These are phyloP conservation scores for Penicillium digitatum DNA, from an alignment of 2,329 filamentous ascomycete species.

Conservation along the genomic window DNA sequence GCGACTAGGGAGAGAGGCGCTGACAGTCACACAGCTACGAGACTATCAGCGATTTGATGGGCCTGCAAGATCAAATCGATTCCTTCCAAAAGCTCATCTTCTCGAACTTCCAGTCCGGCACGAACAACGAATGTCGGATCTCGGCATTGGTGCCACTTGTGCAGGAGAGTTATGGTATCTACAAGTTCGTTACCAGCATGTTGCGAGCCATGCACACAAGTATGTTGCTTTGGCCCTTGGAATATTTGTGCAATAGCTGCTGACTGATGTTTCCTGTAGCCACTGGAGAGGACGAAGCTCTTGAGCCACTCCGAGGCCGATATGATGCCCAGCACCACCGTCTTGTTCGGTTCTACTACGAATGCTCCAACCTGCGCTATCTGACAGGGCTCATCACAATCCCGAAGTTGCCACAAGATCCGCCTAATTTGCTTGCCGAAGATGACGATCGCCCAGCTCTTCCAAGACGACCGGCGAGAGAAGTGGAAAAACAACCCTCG, in stretches of 20 bases:
- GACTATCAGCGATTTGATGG: conserved; percentile 95
- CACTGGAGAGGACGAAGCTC: conserved; percentile 87
- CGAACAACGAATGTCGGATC: conserved; percentile 95
- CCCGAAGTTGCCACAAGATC: conserved; percentile 89
- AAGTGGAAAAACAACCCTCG: conserved; percentile 67
- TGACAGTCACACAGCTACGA: conserved; percentile 57
- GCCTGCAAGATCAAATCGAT: conserved; percentile 95
- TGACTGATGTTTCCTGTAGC: conserved; percentile 46
- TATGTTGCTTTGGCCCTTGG: conserved; percentile 45
- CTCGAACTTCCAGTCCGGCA: conserved; percentile 85
- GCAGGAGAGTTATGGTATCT: conserved; percentile 97
- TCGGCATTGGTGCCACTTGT: conserved; percentile 89
- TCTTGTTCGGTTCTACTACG: conserved; percentile 96
- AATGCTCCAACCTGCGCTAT: conserved; percentile 96
- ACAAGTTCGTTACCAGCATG: conserved; percentile 99
- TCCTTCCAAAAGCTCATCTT: conserved; percentile 98
- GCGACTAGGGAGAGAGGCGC: background rate
- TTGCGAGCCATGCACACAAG: conserved; percentile 93
- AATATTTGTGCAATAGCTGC: background rate
- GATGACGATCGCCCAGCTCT: conserved; percentile 80
- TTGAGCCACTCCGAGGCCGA: conserved; percentile 79
- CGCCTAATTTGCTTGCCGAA: conserved; percentile 80
- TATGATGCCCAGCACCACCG: conserved; percentile 97
- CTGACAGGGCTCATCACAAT: conserved; percentile 94
- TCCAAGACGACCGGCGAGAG: conserved; percentile 66